Conservation (phyloP, 1,284 basidiomycete species). For the Irpex lacteus region DNA sequence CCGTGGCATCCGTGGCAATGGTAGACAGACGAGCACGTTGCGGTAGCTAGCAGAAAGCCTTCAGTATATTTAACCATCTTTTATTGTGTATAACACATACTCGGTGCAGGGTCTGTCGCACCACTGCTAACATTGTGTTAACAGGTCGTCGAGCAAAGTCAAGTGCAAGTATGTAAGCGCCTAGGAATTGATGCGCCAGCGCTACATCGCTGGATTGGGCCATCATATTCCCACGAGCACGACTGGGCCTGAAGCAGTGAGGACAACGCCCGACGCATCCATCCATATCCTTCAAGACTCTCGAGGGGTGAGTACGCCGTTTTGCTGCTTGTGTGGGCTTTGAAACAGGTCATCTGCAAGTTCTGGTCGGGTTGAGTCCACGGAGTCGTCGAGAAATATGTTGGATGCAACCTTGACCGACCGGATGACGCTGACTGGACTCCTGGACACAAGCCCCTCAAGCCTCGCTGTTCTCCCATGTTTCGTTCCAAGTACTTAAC, state of each 20-base stretch:
- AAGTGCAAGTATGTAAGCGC: conserved; percentile 13
- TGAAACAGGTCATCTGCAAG: background rate
- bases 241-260: conserved; percentile 19
- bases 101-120: conserved; percentile 24
- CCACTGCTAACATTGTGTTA: conserved; percentile 26
- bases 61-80: background rate
- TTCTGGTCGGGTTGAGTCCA: background rate
- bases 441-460: conserved; percentile 1
- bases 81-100: conserved; percentile 10
- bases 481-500: conserved; percentile 11
- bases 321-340: conserved; percentile 7
- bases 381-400: conserved; percentile 22
- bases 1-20: conserved; percentile 1
- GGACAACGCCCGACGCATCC: conserved; percentile 24
- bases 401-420: conserved; percentile 35
- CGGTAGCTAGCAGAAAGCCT: background rate
- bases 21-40: conserved; percentile 5
- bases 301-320: conserved; percentile 38
- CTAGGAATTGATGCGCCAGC: background rate
- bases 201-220: conserved; percentile 6
- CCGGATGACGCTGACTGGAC: conserved; percentile 35
- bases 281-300: conserved; percentile 32
- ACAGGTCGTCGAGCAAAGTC: background rate
- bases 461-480: no score
- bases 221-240: conserved; percentile 5